Evolutionary conservation across 441 rosid species (phyloP).

Genomic region (Isatis lusitanica): DNA sequence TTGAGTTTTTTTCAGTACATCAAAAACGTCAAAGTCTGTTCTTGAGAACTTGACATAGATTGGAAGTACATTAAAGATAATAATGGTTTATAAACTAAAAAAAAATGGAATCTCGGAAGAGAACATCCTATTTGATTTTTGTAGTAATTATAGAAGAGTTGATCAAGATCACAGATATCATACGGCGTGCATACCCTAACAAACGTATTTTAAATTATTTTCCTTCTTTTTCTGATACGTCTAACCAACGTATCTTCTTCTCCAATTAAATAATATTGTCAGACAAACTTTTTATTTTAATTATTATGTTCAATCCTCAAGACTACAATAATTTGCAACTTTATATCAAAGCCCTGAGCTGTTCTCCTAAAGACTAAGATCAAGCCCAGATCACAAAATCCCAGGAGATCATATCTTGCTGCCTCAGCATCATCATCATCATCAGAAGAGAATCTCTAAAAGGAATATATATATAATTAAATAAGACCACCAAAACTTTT

Average conservation of each 20-base stretch:
- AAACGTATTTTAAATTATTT: background rate
- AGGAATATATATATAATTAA: background rate
- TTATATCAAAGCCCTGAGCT: slow-evolving; percentile 70
- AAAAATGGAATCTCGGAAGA: background rate
- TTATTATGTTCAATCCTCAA: slow-evolving; percentile 18
- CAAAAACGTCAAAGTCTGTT: background rate
- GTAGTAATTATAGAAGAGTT: background rate
- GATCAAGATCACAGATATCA: background rate
- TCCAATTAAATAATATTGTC: slow-evolving; percentile 10
- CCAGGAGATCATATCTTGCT: slow-evolving; percentile 51
- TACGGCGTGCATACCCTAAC: slow-evolving; percentile 35
- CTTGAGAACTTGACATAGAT: background rate
- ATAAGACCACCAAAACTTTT: slow-evolving; percentile 5
- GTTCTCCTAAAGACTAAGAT: slow-evolving; percentile 43
- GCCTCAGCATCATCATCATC: slow-evolving; percentile 28
- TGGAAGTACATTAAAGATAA: background rate
- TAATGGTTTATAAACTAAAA: background rate
- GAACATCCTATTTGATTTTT: background rate
- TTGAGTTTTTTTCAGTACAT: background rate
- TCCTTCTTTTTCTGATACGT: slow-evolving; percentile 19
- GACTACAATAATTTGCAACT: slow-evolving; percentile 51
- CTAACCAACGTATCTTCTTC: slow-evolving; percentile 49
- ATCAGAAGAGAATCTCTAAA: slow-evolving; percentile 9
- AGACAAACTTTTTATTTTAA: background rate
- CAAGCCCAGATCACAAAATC: slow-evolving; percentile 39